Evolutionary conservation across 345 rosid species (phyloP).

Genomic region (Eucalyptus shirleyi): DNA sequence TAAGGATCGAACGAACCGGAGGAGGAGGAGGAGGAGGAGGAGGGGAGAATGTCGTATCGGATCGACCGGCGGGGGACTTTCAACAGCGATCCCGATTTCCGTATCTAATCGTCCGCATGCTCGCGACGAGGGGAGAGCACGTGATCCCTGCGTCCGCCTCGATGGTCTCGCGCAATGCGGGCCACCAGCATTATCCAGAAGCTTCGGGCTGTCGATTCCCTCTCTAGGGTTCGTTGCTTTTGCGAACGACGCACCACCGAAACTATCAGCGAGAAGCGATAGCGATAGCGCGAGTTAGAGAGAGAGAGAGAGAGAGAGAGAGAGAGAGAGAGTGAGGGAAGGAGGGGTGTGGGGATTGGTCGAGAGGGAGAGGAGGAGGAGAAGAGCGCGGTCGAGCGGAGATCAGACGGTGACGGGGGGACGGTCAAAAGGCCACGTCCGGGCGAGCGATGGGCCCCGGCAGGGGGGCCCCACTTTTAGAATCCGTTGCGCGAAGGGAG

Average conservation of each 20-base stretch:
- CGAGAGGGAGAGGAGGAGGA: not conserved
- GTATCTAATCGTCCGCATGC: not conserved
- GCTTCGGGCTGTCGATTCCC: not conserved
- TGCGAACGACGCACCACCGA: not conserved
- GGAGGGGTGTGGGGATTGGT: not conserved
- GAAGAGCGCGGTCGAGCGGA: constrained; percentile 3
- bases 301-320: not conserved
- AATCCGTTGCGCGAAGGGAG: not conserved
- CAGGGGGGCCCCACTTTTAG: not conserved
- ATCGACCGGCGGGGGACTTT: not conserved
- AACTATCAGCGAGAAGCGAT: not conserved
- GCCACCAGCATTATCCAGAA: not conserved
- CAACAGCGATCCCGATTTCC: not conserved
- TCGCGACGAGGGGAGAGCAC: not conserved
- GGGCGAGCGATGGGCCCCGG: not conserved
- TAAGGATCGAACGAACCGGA: not conserved
- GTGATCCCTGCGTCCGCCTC: not conserved
- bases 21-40: not conserved
- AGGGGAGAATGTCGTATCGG: not conserved
- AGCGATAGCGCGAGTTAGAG: not conserved
- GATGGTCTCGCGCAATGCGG: not conserved
- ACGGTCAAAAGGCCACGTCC: not conserved
- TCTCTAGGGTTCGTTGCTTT: not conserved
- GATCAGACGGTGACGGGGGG: constrained; percentile 16
- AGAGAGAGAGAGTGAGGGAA: not conserved